Evolutionary conservation across 2,329 filamentous ascomycete genomes (phyloP), one percentile per base, ranked within the genome.

Genomic region (Pseudogymnoascus sp.): DNA sequence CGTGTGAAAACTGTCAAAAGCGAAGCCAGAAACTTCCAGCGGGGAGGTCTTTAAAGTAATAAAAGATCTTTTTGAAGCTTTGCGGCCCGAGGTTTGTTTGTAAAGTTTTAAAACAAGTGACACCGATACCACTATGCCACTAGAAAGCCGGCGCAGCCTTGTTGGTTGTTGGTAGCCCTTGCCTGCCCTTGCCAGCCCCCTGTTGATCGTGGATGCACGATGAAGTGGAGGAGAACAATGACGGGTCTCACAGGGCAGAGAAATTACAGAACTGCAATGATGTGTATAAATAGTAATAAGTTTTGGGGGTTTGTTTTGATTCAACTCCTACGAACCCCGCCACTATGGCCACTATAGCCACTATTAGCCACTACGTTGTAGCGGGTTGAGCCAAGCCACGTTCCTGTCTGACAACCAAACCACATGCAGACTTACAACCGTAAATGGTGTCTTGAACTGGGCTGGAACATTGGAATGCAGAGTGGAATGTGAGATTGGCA

Each of bases 91-190:
- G 12, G 45, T 29, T n/a, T 51, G 45, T 29, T 51, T 26, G 21
- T 29, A 51, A 16, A 51, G 45, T 2, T n/a, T 8, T 29, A 10
- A 51, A 6, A 29, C 18, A 40, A 51, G 45, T 51, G 45, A 51
- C 45, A 51, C 5, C 45, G 3, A 18, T 47, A 47, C 40, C n/a
- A 40, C 14, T n/a, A 16, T 23, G 5, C 16, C 21, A 47, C 45
- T 29, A 51, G 45, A 51, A 51, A 51, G 45, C 45, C 45, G 45
- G 45, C 45, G 23, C 45, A 51, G 45, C 45, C 45, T 51, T 51
- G 45, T 51, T 51, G 45, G 45, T 26, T 26, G 42, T 26, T 47
- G 2, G 18, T 18, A 45, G 40, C 4, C 21, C 21, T 26, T 47
- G 23, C 18, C 40, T 23, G 45, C 12, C 45, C 45, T 26, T 47